Base-by-base conservation (phyloP, 2,329 filamentous ascomycete genomes). In the Cryphonectria carpinicola region DNA sequence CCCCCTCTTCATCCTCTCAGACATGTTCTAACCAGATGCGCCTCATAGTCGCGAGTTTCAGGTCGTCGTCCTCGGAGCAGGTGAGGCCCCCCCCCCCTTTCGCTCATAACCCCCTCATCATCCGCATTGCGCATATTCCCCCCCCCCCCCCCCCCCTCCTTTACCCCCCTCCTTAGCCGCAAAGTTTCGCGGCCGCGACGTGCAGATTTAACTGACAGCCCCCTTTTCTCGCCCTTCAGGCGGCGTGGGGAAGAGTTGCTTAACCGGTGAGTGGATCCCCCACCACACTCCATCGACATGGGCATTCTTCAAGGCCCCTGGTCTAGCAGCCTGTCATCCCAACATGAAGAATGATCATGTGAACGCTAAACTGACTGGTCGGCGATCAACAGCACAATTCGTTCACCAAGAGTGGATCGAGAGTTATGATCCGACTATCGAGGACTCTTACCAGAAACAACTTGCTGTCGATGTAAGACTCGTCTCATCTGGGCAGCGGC, bases 381-480 rank as follows among this genome's bases (percentile, higher is more conserved):
- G 43, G 61, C 66, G 61, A 37, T 71, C 76, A 74, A 77, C 77
- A 94, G 94, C 94, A 77, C 94, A 97, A 85, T 97, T 97, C 78
- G 94, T 97, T 67, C 93, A 96, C 81, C 95, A 96, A 83, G 92
- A 97, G 76, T 97, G 94, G 93, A 95, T 97, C 79, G 94, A 97
- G 81, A 93, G 90, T 80, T 93, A 93, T 81, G 91, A 93, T 79
- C 91, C 91, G 22, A 93, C 91, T 25, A 93, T 93, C 76, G 91
- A 93, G 79, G 91, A 93, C 80, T 92, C 91, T 41, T 93, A 93
- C 79, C 87, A 91, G 73, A 92, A 91, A 73, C 90, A 92, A 75
- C 85, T 92, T 61, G 86, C 94, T 76, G 93, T 97, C 73, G 94
- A 97, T 86, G 94, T 96, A 84, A 86, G 93, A 86, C 92, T 88